Percentiles rank a stretch among this genome's conserved stretches.
Conservation (phyloP, 257 asterid species). For the Solanum microdontum region DNA sequence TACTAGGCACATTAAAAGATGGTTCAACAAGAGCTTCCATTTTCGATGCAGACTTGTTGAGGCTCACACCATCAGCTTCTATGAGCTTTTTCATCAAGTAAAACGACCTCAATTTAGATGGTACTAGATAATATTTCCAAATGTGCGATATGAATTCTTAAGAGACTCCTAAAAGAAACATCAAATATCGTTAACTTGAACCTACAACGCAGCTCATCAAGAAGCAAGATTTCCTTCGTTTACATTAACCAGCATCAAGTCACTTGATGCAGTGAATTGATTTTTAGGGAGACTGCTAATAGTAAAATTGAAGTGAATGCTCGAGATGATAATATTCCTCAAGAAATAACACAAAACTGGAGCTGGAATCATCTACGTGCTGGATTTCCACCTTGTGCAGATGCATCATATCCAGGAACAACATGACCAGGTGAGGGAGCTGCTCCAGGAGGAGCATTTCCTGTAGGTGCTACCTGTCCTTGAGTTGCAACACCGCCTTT, state of each 20-base stretch:
- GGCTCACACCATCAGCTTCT: background rate
- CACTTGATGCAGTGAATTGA: background rate
- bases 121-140: background rate
- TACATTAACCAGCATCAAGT: background rate
- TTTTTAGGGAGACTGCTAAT: background rate
- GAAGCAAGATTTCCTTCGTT: background rate
- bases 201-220: background rate
- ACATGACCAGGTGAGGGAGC: conserved; percentile 29
- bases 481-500: conserved; percentile 40
- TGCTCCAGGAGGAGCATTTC: conserved; percentile 25
- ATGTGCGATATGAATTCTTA: background rate
- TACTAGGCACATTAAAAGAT: background rate
- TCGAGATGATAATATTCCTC: background rate
- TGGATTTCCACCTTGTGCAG: conserved; percentile 40
- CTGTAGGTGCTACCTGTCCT: conserved; percentile 34
- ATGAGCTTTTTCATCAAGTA: background rate
- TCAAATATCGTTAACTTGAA: background rate
- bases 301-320: background rate
- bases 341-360: background rate
- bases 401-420: conserved; percentile 36
- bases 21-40: background rate
- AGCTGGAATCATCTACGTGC: conserved; percentile 27
- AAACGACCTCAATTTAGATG: background rate
- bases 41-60: background rate
- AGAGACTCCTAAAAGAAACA: background rate